Conservation (phyloP, 2,329 filamentous ascomycete genomes). For the Fusarium poae region DNA sequence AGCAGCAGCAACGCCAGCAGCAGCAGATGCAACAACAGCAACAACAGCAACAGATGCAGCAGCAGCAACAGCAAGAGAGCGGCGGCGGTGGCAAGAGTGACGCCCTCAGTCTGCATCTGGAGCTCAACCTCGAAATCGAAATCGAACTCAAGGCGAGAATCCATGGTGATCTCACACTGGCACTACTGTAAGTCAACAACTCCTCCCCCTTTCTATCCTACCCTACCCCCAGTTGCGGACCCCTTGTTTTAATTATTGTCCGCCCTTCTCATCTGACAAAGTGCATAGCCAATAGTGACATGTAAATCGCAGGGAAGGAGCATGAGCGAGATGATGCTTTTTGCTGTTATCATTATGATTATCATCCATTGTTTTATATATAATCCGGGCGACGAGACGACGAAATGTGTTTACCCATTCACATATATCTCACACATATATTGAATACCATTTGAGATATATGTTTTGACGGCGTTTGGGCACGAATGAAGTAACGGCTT, state of each 20-base stretch:
- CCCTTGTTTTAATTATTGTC: slow-evolving; percentile 2
- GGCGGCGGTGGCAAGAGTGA: slow-evolving; percentile 45
- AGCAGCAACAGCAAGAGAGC: slow-evolving; percentile 38
- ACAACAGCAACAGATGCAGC: slow-evolving; percentile 37
- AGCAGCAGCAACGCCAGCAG: slow-evolving; percentile 22
- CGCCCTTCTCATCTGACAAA: slow-evolving; percentile 34
- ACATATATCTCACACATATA: not conserved
- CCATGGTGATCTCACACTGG: slow-evolving; percentile 84
- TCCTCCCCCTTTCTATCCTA: not conserved
- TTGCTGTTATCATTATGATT: slow-evolving; percentile 2
- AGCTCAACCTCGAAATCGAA: slow-evolving; percentile 86
- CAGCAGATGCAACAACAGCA: slow-evolving; percentile 39
- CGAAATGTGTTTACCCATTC: slow-evolving; percentile 10
- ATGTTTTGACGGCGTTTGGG: slow-evolving; percentile 28
- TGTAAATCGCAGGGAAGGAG: slow-evolving; percentile 40
- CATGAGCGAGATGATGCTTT: slow-evolving; percentile 15
- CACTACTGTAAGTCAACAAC: slow-evolving; percentile 66
- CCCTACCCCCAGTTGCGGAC: slow-evolving; percentile 10
- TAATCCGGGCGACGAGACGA: slow-evolving; percentile 20
- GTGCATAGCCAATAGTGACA: slow-evolving; percentile 47
- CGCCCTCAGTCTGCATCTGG: slow-evolving; percentile 75
- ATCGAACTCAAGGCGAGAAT: slow-evolving; percentile 89
- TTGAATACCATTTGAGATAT: not conserved
- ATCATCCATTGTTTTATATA: slow-evolving; percentile 7
- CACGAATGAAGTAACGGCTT: slow-evolving; percentile 36